phyloP scores from a whole-genome alignment of 257 asterid genomes.

The Scutellaria barbata region DNA sequence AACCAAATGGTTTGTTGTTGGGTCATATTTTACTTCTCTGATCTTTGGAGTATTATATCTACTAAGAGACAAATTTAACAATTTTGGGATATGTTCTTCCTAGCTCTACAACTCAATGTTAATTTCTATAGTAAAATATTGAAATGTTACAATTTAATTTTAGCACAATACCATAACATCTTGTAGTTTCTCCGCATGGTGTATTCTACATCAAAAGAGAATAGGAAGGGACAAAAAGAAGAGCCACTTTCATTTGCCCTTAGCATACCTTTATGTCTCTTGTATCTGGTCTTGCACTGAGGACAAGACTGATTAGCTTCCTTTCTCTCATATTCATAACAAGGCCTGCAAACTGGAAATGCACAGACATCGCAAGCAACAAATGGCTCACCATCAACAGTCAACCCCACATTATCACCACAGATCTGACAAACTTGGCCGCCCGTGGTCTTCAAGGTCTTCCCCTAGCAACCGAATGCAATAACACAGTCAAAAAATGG shows the following conservation, averaged over 20 bases:
- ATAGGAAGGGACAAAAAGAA: conserved; percentile 6
- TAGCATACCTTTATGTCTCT: conserved; percentile 81
- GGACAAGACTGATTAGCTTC: conserved; percentile 98
- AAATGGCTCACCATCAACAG: conserved; percentile 76
- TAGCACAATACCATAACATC: conserved; percentile 7
- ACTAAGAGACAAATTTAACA: conserved; percentile 9
- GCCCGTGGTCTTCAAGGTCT: conserved; percentile 68
- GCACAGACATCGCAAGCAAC: conserved; percentile 94
- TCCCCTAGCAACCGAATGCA: conserved; percentile 58
- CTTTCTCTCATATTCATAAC: conserved; percentile 98
- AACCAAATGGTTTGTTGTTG: conserved; percentile 9
- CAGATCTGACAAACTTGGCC: conserved; percentile 97
- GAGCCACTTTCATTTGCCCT: conserved; percentile 8
- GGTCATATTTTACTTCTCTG: not conserved
- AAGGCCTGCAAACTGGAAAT: conserved; percentile 95
- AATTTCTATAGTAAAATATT: conserved; percentile 3
- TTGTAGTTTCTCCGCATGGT: conserved; percentile 1
- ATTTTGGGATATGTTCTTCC: conserved; percentile 1
- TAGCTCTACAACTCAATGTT: conserved; percentile 16
- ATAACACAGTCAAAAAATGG: conserved; percentile 25
- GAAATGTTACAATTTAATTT: not conserved
- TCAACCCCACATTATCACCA: conserved; percentile 81
- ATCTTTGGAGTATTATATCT: conserved; percentile 3
- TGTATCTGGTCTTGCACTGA: conserved; percentile 97
- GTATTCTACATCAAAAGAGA: conserved; percentile 4